Base-by-base conservation (phyloP, 345 rosid species). In the Acer negundo region DNA sequence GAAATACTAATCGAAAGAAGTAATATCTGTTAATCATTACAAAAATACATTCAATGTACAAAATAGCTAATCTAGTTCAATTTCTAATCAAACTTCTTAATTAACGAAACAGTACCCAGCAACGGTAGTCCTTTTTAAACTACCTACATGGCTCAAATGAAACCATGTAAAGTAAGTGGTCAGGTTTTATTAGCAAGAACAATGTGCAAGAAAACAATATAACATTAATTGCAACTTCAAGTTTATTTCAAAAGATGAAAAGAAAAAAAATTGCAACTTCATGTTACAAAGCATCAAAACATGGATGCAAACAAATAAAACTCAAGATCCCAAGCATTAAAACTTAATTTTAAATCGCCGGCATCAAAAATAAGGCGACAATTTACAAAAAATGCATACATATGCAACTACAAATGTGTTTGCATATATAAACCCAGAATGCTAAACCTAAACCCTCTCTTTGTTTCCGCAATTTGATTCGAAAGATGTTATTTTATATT, bases 361-460 rank as follows among this genome's bases (percentile, higher is more conserved):
- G 23, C 8, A 17, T 6, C 2, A 10, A 17, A 70, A 19, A 40
- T 22, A 38, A 55, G 10, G 10, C 6, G 35, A 71, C 10, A 24
- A 69, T 56, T 53, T 10, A 55, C 31, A 3, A 19, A 19, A 10
- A 19, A 31, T 53, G 49, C 7, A 51, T 16, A 49, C 40, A 15
- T 49, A 49, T 69, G 40, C 20, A 20, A 31, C 35, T 8, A 23
- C 38, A 42, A 58, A 1, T 38, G 53, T 15, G 31, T 16, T 24
- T 28, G 61, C 22, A 9, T 51, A 16, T 26, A 28, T 51, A 42
- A 28, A 70, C 2, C 55, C 22, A 35, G 7, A 70, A 53, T 7
- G 56, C 55, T 40, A 73, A 72, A 72, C 51, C 53, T 40, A 72
- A 59, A 40, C 44, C 53, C 67, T 13, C 47, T 28, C 19, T 38